Evolutionary conservation across 2,329 filamentous ascomycete species (phyloP).

Genomic region (Cercospora canescens): DNA sequence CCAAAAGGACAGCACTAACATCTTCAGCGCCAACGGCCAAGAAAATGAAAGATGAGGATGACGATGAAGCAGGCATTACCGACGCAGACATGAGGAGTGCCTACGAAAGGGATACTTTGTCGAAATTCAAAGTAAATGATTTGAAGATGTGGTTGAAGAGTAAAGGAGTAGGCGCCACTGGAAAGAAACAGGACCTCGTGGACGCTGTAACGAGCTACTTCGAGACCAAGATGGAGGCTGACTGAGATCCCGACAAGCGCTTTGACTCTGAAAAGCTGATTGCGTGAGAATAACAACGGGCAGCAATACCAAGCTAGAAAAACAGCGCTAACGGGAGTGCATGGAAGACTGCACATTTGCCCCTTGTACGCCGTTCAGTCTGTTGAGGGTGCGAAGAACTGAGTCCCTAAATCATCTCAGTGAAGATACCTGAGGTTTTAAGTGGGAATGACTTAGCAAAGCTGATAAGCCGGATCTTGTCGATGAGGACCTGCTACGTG

Average conservation of each 20-base stretch:
- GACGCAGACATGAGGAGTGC: conserved; percentile 48
- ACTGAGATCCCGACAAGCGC: conserved; percentile 23
- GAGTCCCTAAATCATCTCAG: too few relatives aligned
- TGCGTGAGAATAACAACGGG: neutral
- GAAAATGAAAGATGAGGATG: conserved; percentile 47
- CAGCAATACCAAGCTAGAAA: too few relatives aligned
- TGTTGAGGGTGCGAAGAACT: too few relatives aligned
- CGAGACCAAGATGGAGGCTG: conserved; percentile 38
- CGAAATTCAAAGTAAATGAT: conserved; percentile 40
- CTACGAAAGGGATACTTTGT: conserved; percentile 46
- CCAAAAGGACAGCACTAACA: conserved; percentile 45
- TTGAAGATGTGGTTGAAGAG: conserved; percentile 35
- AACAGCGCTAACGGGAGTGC: too few relatives aligned
- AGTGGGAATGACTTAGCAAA: neutral
- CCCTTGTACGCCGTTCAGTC: too few relatives aligned
- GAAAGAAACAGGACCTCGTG: conserved; percentile 38
- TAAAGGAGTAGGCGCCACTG: conserved; percentile 28
- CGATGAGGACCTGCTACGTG: neutral
- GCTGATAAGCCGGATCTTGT: neutral
- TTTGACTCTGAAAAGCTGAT: neutral
- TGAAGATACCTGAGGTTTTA: too few relatives aligned
- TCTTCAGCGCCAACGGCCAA: conserved; percentile 31
- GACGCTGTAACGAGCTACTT: conserved; percentile 38
- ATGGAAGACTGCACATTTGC: too few relatives aligned
- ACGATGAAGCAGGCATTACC: conserved; percentile 35